Base-by-base conservation (phyloP, 331 rosid species). In the Erythrophleum ivorense region DNA sequence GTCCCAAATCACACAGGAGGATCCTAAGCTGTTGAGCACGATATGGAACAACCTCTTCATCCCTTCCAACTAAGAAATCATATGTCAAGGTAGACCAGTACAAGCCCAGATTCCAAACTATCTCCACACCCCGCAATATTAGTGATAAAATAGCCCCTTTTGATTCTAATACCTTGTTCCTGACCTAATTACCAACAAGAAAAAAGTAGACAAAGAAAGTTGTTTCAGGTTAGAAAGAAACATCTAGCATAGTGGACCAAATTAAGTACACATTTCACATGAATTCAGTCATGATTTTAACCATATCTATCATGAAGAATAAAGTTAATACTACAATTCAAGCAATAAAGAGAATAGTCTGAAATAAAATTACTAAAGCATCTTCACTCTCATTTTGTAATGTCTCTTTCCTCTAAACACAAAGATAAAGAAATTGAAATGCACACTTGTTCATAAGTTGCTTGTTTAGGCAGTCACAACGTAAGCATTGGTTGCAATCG, bases 21-120 rank as follows among this genome's bases (percentile, higher is more conserved):
- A 90, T 96, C 85, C 99, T 87, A 73, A 96, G 99, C 89, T 96
- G 99, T 41, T 94, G 94, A 80, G 99, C 98, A 24, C 99, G 99
- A 84, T 66, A 92, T 13, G 99, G 97, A 77, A 96, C 98, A 82
- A 93, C 98, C 88, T 96, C 99, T 86, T 93, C 97, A 83, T 96
- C 99, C 87, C 99, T 92, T 87, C 98, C 99, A 58, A 96, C 92
- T 15, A 94, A 84, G 90, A 14, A 92, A 83, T 96, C 99, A 76
- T 96, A 96, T 84, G 57, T 81, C 88, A 96, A 88, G 15, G 92
- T 71, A 74, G 98, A 89, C 98, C 98, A 92, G 80, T 96, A 96
- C 7, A 94, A 80, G 46, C 99, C 99, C 89, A 95, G 86, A 79
- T 55, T 95, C 97, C 94, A 94, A 60, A 96, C 98, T 78, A 96